Conservation (phyloP, 441 rosid genomes). For the Raphanus hybrid region DNA sequence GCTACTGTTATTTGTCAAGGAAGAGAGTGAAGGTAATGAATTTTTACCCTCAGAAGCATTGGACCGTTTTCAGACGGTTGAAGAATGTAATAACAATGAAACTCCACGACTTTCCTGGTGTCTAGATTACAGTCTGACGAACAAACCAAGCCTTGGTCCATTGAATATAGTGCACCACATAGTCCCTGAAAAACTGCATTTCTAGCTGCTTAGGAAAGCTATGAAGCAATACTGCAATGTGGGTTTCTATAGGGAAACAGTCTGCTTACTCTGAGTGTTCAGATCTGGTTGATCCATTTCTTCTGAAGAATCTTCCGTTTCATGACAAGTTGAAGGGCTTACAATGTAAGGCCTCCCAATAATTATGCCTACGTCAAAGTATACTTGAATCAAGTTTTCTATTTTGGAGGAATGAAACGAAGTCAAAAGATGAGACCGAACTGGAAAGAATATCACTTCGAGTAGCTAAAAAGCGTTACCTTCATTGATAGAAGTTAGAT, state of each 20-base stretch:
- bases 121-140: constrained; percentile 70
- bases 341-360: constrained; percentile 71
- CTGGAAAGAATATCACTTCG: not conserved
- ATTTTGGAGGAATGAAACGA: constrained; percentile 11
- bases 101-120: constrained; percentile 58
- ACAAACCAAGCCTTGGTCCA: constrained; percentile 87
- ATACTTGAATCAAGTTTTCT: constrained; percentile 29
- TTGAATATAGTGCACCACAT: constrained; percentile 65
- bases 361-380: constrained; percentile 56
- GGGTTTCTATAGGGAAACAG: constrained; percentile 31
- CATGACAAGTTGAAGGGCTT: constrained; percentile 70
- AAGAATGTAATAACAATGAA: constrained; percentile 81
- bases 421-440: not conserved
- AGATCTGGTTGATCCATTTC: constrained; percentile 68
- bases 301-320: constrained; percentile 58
- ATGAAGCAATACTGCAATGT: constrained; percentile 14
- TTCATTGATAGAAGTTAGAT: constrained; percentile 72
- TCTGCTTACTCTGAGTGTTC: constrained; percentile 72
- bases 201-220: constrained; percentile 35
- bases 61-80: constrained; percentile 87
- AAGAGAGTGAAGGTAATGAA: constrained; percentile 22
- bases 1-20: not conserved
- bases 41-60: constrained; percentile 86
- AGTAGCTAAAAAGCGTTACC: constrained; percentile 49
- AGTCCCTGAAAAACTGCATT: constrained; percentile 82